Evolutionary conservation across 2,329 filamentous ascomycete species (phyloP), one percentile per base, ranked within the genome.

Genomic region (Magnaporthiopsis rhizophila): DNA sequence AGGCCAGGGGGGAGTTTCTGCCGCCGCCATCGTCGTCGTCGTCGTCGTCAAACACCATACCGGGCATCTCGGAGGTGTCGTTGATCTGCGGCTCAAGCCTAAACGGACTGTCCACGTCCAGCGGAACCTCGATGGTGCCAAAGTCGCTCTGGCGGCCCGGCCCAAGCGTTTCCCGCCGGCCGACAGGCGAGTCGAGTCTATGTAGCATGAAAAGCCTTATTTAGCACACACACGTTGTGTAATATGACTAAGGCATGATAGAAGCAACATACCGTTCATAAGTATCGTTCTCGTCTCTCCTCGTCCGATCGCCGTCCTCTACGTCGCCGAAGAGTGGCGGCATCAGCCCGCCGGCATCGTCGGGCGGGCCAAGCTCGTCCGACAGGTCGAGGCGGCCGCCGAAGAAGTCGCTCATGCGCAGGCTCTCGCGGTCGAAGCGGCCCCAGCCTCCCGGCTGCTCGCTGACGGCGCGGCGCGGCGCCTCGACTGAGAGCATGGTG

Each of bases 401-500:
- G 24, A 79, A 80, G 58, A 76, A 80, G 70, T 87, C 85, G 69
- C 84, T 87, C 71, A 82, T 77, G 30, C 81, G 76, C 63, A 79
- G 73, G 65, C 80, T 85, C 0, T 80, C 83, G 67, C 86, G 73
- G 65, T 80, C 85, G 0, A 79, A 83, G 67, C 86, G 74, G 13
- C 82, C 83, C 36, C 82, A 69, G 36, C 83, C 75, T 3, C 73
- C 71, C 0, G 78, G 77, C 60, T 78, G 74, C 65, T 86, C 82
- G 63, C 75, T 81, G 53, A 75, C 70, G 21, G 79, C 81, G 61
- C 86, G 76, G 34, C 86, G 78, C 9, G 85, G 81, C 61, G 87
- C 70, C 73, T 89, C 86, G 34, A 89, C 79, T 2, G 86, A 87
- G 65, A 82, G 80, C 57, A 81, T 58, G 0, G 86, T 88, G 66